These are phyloP conservation scores for Mycosphaerella arachidis DNA, from an alignment of 2,329 filamentous ascomycete genomes.

Conservation along the genomic window DNA sequence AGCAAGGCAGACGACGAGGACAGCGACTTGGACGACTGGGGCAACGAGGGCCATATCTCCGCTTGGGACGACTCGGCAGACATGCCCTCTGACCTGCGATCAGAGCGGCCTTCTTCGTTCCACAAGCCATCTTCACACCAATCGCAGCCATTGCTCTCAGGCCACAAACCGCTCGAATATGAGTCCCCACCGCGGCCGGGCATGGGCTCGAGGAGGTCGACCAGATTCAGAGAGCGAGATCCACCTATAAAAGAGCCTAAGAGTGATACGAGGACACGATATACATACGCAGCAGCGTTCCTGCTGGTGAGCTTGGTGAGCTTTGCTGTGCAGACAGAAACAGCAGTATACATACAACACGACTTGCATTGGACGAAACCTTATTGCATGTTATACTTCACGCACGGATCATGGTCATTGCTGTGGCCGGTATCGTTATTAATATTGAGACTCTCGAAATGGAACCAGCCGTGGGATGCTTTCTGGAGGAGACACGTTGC, in stretches of 20 bases:
- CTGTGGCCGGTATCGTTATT: constrained; percentile 83
- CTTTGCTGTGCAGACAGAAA: constrained; percentile 93
- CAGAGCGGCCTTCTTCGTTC: constrained; percentile 19
- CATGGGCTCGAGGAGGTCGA: constrained; percentile 55
- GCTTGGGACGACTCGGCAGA: constrained; percentile 27
- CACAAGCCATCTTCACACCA: constrained; percentile 27
- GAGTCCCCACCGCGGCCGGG: constrained; percentile 37
- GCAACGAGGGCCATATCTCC: constrained; percentile 33
- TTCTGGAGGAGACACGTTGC: constrained; percentile 77
- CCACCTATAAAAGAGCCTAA: constrained; percentile 59
- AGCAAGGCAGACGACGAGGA: constrained; percentile 25
- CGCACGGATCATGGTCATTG: constrained; percentile 87
- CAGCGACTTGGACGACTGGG: constrained; percentile 44
- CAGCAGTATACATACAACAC: constrained; percentile 93
- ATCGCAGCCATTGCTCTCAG: constrained; percentile 50
- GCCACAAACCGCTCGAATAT: constrained; percentile 38
- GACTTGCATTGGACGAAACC: constrained; percentile 93
- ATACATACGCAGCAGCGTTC: constrained; percentile 82
- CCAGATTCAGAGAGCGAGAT: constrained; percentile 66
- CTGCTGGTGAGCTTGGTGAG: constrained; percentile 75
- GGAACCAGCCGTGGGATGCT: constrained; percentile 69
- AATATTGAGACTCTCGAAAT: constrained; percentile 74
- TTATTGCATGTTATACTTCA: constrained; percentile 98
- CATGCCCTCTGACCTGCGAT: constrained; percentile 50
- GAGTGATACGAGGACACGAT: constrained; percentile 70